Evolutionary conservation across 2,329 filamentous ascomycete genomes (phyloP), one percentile per base, ranked within the genome.

Genomic region (Cladosporium sp.): DNA sequence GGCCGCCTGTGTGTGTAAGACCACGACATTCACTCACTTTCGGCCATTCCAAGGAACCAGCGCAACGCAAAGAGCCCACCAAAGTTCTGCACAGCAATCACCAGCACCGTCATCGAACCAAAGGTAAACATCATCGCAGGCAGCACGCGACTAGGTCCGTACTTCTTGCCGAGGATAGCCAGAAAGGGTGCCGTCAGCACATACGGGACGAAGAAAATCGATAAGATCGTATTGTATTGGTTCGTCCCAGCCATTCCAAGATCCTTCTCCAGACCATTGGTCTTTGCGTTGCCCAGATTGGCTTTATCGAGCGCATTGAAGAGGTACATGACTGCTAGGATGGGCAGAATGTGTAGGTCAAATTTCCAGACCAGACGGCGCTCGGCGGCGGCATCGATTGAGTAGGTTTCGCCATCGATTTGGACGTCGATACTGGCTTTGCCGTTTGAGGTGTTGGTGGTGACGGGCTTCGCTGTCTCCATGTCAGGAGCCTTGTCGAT

Each of bases 181-280:
- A 89, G 71, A 1, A 85, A 83, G 0, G 85, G 86, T 1, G 85
- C 87, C 55, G 85, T 87, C 3, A 91, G 67, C 35, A 90, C 87
- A 68, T 88, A 90, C 0, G 88, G 88, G 6, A 91, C 78, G 71
- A 88, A 91, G 77, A 91, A 91, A 62, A 91, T 84, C 52, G 79
- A 81, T 35, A 90, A 72, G 48, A 90, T 80, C 25, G 84, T 79
- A 68, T 89, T 90, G 74, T 90, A 69, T 34, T 68, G 89, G 80
- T 61, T 84, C 79, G 65, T 69, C 0, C 73, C 70, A 42, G 78
- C 78, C 72, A 91, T 85, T 32, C 81, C 70, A 19, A 90, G 73
- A 64, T 85, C 81, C 22, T 73, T 74, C 54, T 78, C 75, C 61
- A 79, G 69, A 12, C 70, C 70, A 40, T 74, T 74, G 0, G 76